Percentiles rank a stretch among this genome's conserved stretches.
Conservation (phyloP, 495 filamentous ascomycete genomes). For the Neurospora pannonica region DNA sequence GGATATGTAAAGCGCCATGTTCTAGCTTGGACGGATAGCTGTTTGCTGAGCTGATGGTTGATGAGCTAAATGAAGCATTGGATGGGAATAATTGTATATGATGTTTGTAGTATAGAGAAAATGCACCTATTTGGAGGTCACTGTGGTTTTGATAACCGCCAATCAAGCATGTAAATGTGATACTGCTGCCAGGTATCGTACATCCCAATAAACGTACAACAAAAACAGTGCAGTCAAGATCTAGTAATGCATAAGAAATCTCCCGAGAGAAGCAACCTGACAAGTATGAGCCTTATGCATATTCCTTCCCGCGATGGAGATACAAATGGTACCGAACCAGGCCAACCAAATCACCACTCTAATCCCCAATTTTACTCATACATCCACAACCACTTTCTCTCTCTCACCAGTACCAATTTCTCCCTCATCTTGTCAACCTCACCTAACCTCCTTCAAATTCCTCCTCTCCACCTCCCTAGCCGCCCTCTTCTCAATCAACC, state of each 20-base stretch:
- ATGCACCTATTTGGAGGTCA: neutral
- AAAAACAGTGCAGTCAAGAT: neutral
- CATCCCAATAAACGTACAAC: neutral
- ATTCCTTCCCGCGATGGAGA: neutral
- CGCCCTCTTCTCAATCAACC: neutral
- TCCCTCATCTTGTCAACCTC: neutral
- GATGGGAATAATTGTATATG: neutral
- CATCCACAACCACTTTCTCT: neutral
- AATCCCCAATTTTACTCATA: neutral
- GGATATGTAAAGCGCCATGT: neutral
- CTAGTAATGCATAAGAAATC: neutral
- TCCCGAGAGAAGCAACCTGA: neutral
- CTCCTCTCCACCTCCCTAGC: neutral
- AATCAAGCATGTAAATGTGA: no score
- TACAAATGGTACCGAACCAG: neutral
- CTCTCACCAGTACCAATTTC: neutral
- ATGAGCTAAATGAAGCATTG: neutral
- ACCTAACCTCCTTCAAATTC: neutral
- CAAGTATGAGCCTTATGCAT: neutral
- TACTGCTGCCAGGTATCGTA: no score
- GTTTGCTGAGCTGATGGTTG: neutral
- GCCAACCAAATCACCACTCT: neutral
- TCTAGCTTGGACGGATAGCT: neutral
- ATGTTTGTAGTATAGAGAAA: neutral
- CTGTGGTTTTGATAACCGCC: neutral